Evolutionary conservation across 2,329 filamentous ascomycete species (phyloP).

Genomic region (Clathrospora elynae): DNA sequence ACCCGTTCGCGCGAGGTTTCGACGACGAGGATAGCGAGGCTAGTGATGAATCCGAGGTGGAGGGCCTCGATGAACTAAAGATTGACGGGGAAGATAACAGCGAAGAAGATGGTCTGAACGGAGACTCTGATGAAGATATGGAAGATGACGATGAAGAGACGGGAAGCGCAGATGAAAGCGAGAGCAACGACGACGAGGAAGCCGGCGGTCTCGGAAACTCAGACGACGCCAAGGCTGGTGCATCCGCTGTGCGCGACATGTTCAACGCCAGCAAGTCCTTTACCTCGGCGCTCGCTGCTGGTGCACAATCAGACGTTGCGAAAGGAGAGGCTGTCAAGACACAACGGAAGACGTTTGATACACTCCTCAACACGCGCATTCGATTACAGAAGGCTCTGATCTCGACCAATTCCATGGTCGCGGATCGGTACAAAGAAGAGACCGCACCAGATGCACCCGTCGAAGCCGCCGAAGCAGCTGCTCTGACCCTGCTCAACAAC

Average conservation of each 20-base stretch:
- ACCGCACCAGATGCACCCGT: constrained; percentile 58
- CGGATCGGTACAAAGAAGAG: constrained; percentile 34
- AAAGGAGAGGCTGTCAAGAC: constrained; percentile 87
- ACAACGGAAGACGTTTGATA: constrained; percentile 85
- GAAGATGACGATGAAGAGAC: constrained; percentile 46
- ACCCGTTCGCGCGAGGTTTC: constrained; percentile 53
- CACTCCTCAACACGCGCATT: constrained; percentile 86
- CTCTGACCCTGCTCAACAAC: constrained; percentile 81
- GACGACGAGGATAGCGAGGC: constrained; percentile 50
- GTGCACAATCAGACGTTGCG: constrained; percentile 74
- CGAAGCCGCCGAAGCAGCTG: constrained; percentile 82
- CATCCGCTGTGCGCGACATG: constrained; percentile 68
- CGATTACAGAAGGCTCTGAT: constrained; percentile 90
- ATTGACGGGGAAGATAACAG: constrained; percentile 7
- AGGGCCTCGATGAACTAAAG: constrained; percentile 22
- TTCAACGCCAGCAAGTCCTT: constrained; percentile 70
- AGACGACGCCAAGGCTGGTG: constrained; percentile 49
- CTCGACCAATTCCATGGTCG: constrained; percentile 69
- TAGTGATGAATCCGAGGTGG: constrained; percentile 43
- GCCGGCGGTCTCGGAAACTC: constrained; percentile 39
- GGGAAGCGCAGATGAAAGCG: constrained; percentile 52
- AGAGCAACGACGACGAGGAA: constrained; percentile 59
- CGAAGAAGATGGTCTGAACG: constrained; percentile 51
- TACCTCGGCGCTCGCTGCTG: constrained; percentile 66
- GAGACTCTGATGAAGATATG: constrained; percentile 47